Evolutionary conservation across 768 basidiomycete genomes (phyloP).

Genomic region (Trametes punicea): DNA sequence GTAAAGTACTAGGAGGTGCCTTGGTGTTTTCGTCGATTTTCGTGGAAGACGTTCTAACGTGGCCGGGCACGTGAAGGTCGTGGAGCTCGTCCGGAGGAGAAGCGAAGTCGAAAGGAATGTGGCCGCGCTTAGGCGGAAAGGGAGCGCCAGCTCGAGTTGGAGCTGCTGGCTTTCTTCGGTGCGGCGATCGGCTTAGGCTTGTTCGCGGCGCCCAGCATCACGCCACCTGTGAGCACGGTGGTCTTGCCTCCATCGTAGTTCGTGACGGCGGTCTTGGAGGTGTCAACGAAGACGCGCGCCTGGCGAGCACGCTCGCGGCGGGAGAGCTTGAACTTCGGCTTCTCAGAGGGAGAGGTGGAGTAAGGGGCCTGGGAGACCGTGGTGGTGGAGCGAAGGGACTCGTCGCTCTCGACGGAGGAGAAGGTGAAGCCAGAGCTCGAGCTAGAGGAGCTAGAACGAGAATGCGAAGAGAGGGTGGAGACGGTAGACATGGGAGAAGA

Average conservation of each 20-base stretch:
- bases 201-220: slow-evolving; percentile 64
- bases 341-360: slow-evolving; percentile 28
- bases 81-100: slow-evolving; percentile 22
- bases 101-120: slow-evolving; percentile 17
- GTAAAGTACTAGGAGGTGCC: slow-evolving; percentile 9
- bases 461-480: slow-evolving; percentile 57
- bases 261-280: slow-evolving; percentile 72
- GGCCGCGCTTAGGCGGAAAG: slow-evolving; percentile 40
- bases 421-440: slow-evolving; percentile 72
- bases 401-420: slow-evolving; percentile 53
- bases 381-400: slow-evolving; percentile 39
- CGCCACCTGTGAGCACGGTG: slow-evolving; percentile 81
- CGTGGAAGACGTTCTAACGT: slow-evolving; percentile 19
- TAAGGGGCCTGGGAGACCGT: slow-evolving; percentile 38
- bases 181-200: slow-evolving; percentile 30
- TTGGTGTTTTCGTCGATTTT: slow-evolving; percentile 21
- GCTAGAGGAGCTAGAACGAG: slow-evolving; percentile 55
- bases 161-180: slow-evolving; percentile 23
- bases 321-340: slow-evolving; percentile 45
- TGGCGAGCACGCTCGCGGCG: slow-evolving; percentile 69
- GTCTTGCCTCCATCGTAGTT: slow-evolving; percentile 88
- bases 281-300: slow-evolving; percentile 70
- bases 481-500: slow-evolving; percentile 36
- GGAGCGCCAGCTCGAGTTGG: slow-evolving; percentile 53
- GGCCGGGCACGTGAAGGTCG: slow-evolving; percentile 19